Evolutionary conservation across 2,329 filamentous ascomycete species (phyloP).

Genomic region (Ascochyta koolunga): DNA sequence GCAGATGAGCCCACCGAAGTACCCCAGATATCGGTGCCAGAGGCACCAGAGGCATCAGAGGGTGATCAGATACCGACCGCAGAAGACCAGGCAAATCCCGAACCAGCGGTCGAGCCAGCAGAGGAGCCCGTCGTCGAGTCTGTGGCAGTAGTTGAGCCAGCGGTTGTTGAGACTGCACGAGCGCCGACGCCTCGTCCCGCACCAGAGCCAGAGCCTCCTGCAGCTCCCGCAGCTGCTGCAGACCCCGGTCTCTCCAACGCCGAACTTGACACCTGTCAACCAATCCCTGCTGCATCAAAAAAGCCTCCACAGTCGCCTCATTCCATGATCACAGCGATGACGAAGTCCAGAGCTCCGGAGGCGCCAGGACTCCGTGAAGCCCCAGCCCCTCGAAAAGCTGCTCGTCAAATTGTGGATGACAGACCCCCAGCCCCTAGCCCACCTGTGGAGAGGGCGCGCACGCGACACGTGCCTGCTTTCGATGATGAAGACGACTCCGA

Average conservation of each 20-base stretch:
- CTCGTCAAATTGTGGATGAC: slow-evolving; percentile 34
- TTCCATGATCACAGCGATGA: slow-evolving; percentile 27
- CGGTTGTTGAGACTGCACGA: slow-evolving; percentile 13
- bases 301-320: slow-evolving; percentile 25
- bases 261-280: slow-evolving; percentile 22
- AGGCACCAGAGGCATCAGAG: slow-evolving; percentile 11
- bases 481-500: slow-evolving; percentile 45
- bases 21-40: slow-evolving; percentile 7
- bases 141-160: slow-evolving; percentile 13
- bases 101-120: slow-evolving; percentile 13
- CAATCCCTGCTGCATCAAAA: slow-evolving; percentile 24
- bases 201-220: slow-evolving; percentile 18
- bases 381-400: slow-evolving; percentile 34
- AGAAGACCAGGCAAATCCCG: slow-evolving; percentile 4
- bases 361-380: slow-evolving; percentile 29
- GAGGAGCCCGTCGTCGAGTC: slow-evolving; percentile 11
- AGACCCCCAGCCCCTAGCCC: slow-evolving; percentile 45
- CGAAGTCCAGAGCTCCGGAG: slow-evolving; percentile 26
- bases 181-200: slow-evolving; percentile 15
- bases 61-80: slow-evolving; percentile 3
- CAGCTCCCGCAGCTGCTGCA: slow-evolving; percentile 15
- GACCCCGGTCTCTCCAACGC: slow-evolving; percentile 12
- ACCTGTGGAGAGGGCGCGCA: slow-evolving; percentile 37
- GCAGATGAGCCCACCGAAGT: slow-evolving; percentile 7
- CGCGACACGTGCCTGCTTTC: slow-evolving; percentile 39